These are phyloP conservation scores for Alternaria triticimaculans DNA, from an alignment of 2,329 filamentous ascomycete genomes.

Conservation along the genomic window DNA sequence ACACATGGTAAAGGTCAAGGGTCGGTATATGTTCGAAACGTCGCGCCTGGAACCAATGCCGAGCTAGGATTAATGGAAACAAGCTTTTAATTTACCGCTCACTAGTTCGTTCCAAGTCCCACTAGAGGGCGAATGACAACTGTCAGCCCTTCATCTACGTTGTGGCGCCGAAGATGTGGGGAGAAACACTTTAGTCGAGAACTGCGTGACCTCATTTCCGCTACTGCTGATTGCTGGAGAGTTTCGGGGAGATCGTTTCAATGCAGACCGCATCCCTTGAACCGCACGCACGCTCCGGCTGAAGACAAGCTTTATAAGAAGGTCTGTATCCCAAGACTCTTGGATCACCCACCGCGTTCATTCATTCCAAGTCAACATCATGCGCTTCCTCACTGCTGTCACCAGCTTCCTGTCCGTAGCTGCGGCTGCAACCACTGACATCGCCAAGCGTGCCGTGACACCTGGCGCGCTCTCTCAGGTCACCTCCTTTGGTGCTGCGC, in stretches of 20 bases:
- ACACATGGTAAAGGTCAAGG: conserved; percentile 14
- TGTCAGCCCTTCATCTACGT: conserved; percentile 1
- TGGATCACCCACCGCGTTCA: neutral
- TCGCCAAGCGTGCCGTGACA: conserved; percentile 34
- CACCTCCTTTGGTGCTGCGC: conserved; percentile 49
- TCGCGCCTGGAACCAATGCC: conserved; percentile 1
- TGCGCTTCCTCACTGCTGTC: conserved; percentile 33
- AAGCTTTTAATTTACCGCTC: conserved; percentile 12
- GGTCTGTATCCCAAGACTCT: neutral
- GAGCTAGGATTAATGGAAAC: conserved; percentile 13
- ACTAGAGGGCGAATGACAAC: neutral
- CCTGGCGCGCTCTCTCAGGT: conserved; percentile 48
- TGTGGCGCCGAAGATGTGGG: conserved; percentile 10
- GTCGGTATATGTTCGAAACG: conserved; percentile 5
- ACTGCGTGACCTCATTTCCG: conserved; percentile 2
- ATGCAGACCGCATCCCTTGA: conserved; percentile 8
- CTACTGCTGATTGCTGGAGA: conserved; percentile 8
- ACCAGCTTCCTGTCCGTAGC: conserved; percentile 29
- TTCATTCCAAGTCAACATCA: conserved; percentile 10
- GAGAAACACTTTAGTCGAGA: conserved; percentile 8
- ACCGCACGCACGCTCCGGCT: conserved; percentile 2
- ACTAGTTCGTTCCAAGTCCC: neutral
- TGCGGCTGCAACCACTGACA: conserved; percentile 25
- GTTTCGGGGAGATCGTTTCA: conserved; percentile 1
- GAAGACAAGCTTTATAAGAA: conserved; percentile 9